These are phyloP conservation scores for Ophiocordyceps camponoti-rufipedis DNA, from an alignment of 2,329 filamentous ascomycete genomes.

Conservation along the genomic window DNA sequence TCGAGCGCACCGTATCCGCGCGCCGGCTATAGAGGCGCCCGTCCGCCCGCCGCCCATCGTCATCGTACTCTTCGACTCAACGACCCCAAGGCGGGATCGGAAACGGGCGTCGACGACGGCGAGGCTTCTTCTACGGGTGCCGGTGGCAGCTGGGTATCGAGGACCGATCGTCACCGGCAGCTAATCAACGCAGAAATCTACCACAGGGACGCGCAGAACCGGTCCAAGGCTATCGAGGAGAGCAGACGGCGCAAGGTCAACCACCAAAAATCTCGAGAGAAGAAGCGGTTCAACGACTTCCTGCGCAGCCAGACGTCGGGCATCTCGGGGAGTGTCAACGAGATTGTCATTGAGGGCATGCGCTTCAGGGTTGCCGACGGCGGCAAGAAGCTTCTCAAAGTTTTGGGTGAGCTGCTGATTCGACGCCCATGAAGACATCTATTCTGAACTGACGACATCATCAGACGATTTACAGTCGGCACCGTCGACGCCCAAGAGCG, in stretches of 20 bases:
- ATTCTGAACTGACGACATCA: not conserved
- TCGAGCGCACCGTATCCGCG: constrained; percentile 14
- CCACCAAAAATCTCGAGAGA: constrained; percentile 37
- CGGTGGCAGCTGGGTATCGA: constrained; percentile 41
- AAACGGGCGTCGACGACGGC: constrained; percentile 17
- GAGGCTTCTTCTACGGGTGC: constrained; percentile 12
- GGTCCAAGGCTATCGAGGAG: constrained; percentile 54
- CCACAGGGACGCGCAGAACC: constrained; percentile 51
- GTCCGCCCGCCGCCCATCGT: constrained; percentile 19
- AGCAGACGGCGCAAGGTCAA: constrained; percentile 40
- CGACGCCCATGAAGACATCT: too few species aligned
- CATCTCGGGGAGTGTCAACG: constrained; percentile 24
- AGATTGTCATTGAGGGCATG: constrained; percentile 53
- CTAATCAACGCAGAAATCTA: constrained; percentile 68
- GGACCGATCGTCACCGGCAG: constrained; percentile 60
- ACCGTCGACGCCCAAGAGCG: constrained; percentile 55
- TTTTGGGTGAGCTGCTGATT: constrained; percentile 36
- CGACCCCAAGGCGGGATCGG: constrained; percentile 13
- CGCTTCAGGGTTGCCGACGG: constrained; percentile 56
- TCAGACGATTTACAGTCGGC: constrained; percentile 40
- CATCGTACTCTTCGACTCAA: constrained; percentile 49
- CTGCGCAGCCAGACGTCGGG: constrained; percentile 11
- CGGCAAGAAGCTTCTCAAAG: constrained; percentile 66
- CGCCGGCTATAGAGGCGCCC: constrained; percentile 17
- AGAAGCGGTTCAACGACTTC: constrained; percentile 29